A percentile compares a stretch with the other conserved stretches of the same genome.
Evolutionary conservation across 2,329 filamentous ascomycete genomes (phyloP).

Genomic region (Neopestalotiopsis sp.): DNA sequence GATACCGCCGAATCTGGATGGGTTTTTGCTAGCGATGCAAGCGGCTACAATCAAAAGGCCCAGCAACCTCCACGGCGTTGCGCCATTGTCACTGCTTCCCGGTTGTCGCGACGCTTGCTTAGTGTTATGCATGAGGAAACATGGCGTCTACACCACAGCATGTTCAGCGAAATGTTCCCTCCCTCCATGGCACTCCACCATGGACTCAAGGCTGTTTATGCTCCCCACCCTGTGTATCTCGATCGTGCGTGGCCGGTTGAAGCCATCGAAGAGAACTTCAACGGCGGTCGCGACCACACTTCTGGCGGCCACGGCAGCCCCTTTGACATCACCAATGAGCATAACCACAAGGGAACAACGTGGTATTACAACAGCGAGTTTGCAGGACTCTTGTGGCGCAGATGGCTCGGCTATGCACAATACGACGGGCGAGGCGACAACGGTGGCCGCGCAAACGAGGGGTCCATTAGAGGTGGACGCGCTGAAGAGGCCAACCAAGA

Average conservation of each 20-base stretch:
- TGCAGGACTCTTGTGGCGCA: slow-evolving; percentile 75
- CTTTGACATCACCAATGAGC: slow-evolving; percentile 73
- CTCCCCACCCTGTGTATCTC: slow-evolving; percentile 80
- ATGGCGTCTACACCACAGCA: slow-evolving; percentile 68
- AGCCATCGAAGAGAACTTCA: slow-evolving; percentile 78
- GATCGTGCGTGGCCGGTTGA: slow-evolving; percentile 75
- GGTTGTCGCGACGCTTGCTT: slow-evolving; percentile 69
- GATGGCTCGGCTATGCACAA: slow-evolving; percentile 72
- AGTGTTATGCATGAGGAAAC: slow-evolving; percentile 78
- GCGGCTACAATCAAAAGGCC: slow-evolving; percentile 63
- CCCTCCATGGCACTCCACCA: slow-evolving; percentile 74
- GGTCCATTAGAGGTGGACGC: slow-evolving; percentile 55
- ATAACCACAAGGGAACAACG: slow-evolving; percentile 80
- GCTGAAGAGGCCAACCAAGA: slow-evolving; percentile 49
- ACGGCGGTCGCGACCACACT: slow-evolving; percentile 72
- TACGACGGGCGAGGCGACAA: slow-evolving; percentile 53
- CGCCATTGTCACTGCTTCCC: slow-evolving; percentile 73
- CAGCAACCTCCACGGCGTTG: slow-evolving; percentile 69
- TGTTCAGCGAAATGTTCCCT: slow-evolving; percentile 84
- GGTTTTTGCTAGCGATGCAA: slow-evolving; percentile 73
- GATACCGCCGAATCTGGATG: slow-evolving; percentile 73
- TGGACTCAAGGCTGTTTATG: slow-evolving; percentile 78
- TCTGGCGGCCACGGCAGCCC: slow-evolving; percentile 69
- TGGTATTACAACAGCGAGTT: slow-evolving; percentile 89
- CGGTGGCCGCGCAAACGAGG: slow-evolving; percentile 54